Conservation (phyloP, 1,284 basidiomycete genomes). For the Stereum hirsutum region DNA sequence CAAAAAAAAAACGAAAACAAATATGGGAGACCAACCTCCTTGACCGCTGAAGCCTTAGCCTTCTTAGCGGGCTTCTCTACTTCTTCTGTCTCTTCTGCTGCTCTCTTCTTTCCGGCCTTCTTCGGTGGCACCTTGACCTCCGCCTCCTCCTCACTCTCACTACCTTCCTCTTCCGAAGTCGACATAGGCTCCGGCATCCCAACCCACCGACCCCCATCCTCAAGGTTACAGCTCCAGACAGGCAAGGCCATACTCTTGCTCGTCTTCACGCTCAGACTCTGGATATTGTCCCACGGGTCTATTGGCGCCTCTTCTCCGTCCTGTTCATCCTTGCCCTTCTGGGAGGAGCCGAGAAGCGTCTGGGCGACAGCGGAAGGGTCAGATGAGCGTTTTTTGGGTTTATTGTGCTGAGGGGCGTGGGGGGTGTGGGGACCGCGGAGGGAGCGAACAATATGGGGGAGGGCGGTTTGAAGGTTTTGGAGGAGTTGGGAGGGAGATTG, state of each 20-base stretch:
- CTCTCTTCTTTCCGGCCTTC: slow-evolving; percentile 8
- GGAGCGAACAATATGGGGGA: slow-evolving; percentile 78
- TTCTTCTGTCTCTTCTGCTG: slow-evolving; percentile 2
- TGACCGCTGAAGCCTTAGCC: no score
- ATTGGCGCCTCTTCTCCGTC: no score
- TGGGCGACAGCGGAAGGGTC: no score
- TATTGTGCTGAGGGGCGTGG: slow-evolving; percentile 61
- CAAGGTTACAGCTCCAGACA: slow-evolving; percentile 78
- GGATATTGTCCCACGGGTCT: slow-evolving; percentile 88
- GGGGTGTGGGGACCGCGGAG: no score
- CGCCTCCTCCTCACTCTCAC: slow-evolving; percentile 18
- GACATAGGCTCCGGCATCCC: slow-evolving; percentile 29
- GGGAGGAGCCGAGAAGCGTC: no score
- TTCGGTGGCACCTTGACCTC: slow-evolving; percentile 25
- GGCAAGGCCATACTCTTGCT: slow-evolving; percentile 80
- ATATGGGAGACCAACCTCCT: no score
- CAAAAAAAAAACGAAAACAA: no score
- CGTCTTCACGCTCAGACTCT: slow-evolving; percentile 89
- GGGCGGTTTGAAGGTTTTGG: slow-evolving; percentile 71
- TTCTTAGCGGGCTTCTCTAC: not conserved
- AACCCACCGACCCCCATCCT: slow-evolving; percentile 55
- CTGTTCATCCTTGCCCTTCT: not conserved
- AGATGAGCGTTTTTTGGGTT: no score
- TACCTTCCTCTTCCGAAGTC: slow-evolving; percentile 15
- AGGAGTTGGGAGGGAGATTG: slow-evolving; percentile 70